Evolutionary conservation across 768 basidiomycete genomes (phyloP), one percentile per base, ranked within the genome.

Genomic region (Tephrocybe rancida): DNA sequence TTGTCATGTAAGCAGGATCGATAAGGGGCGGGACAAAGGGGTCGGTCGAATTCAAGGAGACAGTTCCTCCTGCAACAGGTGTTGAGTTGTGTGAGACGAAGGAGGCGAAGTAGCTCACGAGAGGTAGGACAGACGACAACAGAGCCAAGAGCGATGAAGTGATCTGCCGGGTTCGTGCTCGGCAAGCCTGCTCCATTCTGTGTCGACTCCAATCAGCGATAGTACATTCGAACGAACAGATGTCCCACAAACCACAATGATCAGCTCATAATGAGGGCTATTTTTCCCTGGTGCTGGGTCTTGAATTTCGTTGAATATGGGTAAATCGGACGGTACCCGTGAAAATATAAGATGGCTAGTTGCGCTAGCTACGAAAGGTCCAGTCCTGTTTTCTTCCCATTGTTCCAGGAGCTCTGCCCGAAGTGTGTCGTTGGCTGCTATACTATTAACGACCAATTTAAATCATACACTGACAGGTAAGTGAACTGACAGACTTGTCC

Each of bases 1-100:
- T 46, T 0, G 39, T 44, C 9, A 68, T 44, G 34, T 61, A 46
- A 3, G 48, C 61, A 1, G 64, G 66, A 52, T 72, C 59, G 24
- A 72, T 69, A 32, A 70, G 42, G 1, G 70, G 67, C 0, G 56
- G 19, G 7, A 48, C 53, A 42, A 67, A 64, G 1, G 69, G 70
- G 44, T 70, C 52, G 38, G 51, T 57, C 5, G 64, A 60, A 44
- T 64, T 67, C n/a, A 72, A 52, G 7, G 46, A 21, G 8, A 47
- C 30, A 18, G 25, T 32, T 6, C 46, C 46, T 25, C 46, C 46
- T 47, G n/a, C 16, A 37, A 16, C 16, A 4, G 5, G 14, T 37
- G 16, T 29, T n/a, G 6, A 8, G 26, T 11, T 3, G 16, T 30
- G 9, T 19, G 35, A 37, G 16, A 37, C 5, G 35, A 37, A 5